These are phyloP conservation scores for Arabidopsis lyrata DNA, from an alignment of 441 rosid species.

Conservation along the genomic window DNA sequence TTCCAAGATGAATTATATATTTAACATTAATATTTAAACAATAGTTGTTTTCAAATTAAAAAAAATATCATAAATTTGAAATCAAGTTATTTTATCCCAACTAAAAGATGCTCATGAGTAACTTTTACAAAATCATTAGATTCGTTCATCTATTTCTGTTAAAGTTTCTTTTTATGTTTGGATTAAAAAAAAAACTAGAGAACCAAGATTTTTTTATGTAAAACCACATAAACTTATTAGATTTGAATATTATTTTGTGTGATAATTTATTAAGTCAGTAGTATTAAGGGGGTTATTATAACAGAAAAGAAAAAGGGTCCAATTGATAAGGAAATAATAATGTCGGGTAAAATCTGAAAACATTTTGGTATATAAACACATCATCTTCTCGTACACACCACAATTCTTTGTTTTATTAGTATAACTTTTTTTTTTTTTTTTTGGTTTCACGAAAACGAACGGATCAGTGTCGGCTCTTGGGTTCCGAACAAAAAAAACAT, in stretches of 20 bases:
- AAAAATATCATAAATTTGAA: background rate
- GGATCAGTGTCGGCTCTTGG: conserved; percentile 67
- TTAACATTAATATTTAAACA: too few relatives aligned
- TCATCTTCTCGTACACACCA: conserved; percentile 41
- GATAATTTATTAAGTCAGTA: too few relatives aligned
- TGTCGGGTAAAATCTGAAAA: conserved; percentile 14
- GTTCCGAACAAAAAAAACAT: conserved; percentile 38
- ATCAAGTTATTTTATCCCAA: background rate
- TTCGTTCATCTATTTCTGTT: background rate
- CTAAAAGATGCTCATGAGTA: background rate
- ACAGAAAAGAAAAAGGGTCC: background rate
- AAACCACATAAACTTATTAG: too few relatives aligned
- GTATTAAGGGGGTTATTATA: background rate
- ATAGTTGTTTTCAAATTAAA: too few relatives aligned
- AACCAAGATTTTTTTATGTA: too few relatives aligned
- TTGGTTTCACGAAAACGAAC: conserved; percentile 28
- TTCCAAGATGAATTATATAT: too few relatives aligned
- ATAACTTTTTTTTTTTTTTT: conserved; percentile 1
- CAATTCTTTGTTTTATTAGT: conserved; percentile 29
- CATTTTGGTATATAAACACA: conserved; percentile 34
- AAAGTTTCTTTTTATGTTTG: background rate
- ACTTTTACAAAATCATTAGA: background rate
- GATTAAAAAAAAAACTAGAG: background rate
- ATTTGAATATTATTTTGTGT: too few relatives aligned
- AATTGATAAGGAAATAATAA: conserved; percentile 2